phyloP scores from a whole-genome alignment of 139 green algal species.

The Protoeuglena noctilucae region DNA sequence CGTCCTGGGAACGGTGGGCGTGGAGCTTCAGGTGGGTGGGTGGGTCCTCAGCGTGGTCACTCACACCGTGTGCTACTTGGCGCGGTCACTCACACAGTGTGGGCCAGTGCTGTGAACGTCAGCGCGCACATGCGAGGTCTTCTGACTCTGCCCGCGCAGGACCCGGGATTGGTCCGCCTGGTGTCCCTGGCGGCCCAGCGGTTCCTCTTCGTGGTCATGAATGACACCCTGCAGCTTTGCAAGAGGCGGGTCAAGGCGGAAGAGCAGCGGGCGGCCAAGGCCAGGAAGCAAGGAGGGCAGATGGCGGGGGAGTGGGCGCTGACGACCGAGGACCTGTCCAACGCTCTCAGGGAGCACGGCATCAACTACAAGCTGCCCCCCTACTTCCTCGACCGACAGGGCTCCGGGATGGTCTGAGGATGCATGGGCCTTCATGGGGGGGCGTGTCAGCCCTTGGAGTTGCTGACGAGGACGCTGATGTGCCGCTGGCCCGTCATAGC shows the following conservation, averaged over 20 bases:
- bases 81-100: too few relatives aligned
- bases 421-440: too few relatives aligned
- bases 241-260: constrained; percentile 15
- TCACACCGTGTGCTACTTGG: too few relatives aligned
- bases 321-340: constrained; percentile 18
- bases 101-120: too few relatives aligned
- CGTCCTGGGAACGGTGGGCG: constrained; percentile 12
- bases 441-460: too few relatives aligned
- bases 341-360: constrained; percentile 26
- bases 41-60: too few relatives aligned
- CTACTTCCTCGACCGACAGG: constrained; percentile 19
- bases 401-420: too few relatives aligned
- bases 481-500: too few relatives aligned
- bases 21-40: too few relatives aligned
- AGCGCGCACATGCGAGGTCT: too few relatives aligned
- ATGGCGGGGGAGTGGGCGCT: constrained; percentile 20
- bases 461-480: too few relatives aligned
- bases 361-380: constrained; percentile 14
- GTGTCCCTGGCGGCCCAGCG: constrained; percentile 30
- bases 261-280: constrained; percentile 2
- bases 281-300: constrained; percentile 17
- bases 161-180: constrained; percentile 18
- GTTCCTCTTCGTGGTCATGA: constrained; percentile 16
- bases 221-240: constrained; percentile 21
- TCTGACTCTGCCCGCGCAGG: too few relatives aligned